Evolutionary conservation across 2,329 filamentous ascomycete genomes (phyloP).

Genomic region (Chaetomium globosum): DNA sequence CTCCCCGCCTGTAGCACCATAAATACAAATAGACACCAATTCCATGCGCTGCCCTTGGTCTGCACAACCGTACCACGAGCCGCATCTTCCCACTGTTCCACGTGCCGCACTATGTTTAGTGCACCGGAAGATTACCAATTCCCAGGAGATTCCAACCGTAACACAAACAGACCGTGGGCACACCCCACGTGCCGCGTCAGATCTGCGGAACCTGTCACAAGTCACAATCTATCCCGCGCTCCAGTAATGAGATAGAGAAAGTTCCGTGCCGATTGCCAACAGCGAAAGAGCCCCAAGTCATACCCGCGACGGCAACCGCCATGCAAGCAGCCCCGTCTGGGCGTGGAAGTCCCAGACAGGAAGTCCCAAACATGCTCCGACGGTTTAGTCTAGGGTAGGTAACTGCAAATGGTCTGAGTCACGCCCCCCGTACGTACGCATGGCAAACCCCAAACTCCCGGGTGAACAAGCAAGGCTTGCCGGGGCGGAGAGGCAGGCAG

Average conservation of each 20-base stretch:
- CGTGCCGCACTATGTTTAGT: neutral
- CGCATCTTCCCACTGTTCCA: neutral
- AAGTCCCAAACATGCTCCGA: neutral
- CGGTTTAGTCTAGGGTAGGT: neutral
- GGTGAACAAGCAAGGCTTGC: neutral
- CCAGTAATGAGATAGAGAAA: neutral
- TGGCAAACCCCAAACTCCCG: neutral
- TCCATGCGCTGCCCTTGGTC: neutral
- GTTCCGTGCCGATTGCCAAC: neutral
- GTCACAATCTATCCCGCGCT: neutral
- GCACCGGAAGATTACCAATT: neutral
- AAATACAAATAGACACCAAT: neutral
- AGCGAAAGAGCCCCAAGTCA: neutral
- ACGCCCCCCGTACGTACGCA: neutral
- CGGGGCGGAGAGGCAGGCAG: too few relatives aligned
- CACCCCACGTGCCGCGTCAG: too few relatives aligned
- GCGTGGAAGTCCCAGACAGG: neutral
- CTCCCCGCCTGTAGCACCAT: neutral
- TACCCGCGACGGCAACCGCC: neutral
- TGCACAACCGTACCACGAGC: conserved; percentile 2
- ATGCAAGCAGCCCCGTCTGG: neutral
- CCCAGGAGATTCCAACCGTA: neutral
- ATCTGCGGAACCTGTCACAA: neutral
- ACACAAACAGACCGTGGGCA: neutral
- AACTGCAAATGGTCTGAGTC: neutral